Base-by-base conservation (phyloP, 495 filamentous ascomycete genomes). In the Hypoxylon rickii region DNA sequence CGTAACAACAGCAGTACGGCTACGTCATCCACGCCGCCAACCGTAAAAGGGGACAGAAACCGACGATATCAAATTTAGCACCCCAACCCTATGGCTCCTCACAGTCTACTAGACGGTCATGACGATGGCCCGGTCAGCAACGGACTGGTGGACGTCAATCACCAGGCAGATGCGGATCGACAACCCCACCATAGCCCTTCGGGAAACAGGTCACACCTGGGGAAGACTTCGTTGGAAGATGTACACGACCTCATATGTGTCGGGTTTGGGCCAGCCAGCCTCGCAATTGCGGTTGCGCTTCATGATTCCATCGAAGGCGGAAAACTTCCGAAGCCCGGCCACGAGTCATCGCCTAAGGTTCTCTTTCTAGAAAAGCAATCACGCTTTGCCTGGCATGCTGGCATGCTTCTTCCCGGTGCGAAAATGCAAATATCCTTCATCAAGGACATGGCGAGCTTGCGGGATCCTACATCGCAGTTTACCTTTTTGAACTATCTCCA, bases 371-470 rank as follows among this genome's bases (percentile, higher is more conserved):
- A 97, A 74, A 86, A 86, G 54, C 93, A 98, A 73, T 64, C 77
- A 17, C 74, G 82, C 34, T 98, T 97, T 63, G 82, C 85, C 42
- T 97, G 93, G 93, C 93, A 98, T 70, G 83, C 87, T 2, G 93
- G 93, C 29, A 98, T 98, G 93, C 81, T 96, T 47, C 82, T 98
- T 1, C 90, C 91, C 0, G 90, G 90, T 39, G 88, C 91, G 10
- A 89, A 87, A 68, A 98, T 98, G 93, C 93, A 98, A 70, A 97
- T 98, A 52, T 93, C 89, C 24, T 98, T 97, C 79, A 79, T 98
- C 72, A 98, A 98, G 76, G 94, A 97, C 63, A 79, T 98, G 51
- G 93, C 94, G 8, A 94, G 90, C 7, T 73, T 96, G 37, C 81
- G 93, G 32, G 85, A 97, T 58, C 93, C 93, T 2, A 84, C 87